These are phyloP conservation scores for Umbelopsis isabellina DNA, from an alignment of 192 early-diverging fungal genomes.

Conservation along the genomic window DNA sequence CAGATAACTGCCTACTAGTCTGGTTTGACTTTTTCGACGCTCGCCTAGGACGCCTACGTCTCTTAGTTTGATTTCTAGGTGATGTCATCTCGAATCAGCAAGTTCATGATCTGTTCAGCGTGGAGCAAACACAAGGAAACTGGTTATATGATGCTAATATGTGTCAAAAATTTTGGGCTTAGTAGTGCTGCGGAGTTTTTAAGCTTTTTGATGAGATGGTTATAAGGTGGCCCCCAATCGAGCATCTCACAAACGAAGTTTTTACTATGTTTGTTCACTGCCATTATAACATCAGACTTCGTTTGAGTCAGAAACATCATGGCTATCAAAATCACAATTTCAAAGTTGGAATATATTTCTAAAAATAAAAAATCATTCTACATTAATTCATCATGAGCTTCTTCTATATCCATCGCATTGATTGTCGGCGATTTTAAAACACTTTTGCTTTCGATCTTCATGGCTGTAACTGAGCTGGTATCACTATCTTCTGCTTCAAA, in stretches of 20 bases:
- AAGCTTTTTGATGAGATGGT: no score
- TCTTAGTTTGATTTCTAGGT: conserved; percentile 14
- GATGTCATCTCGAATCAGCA: conserved; percentile 5
- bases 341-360: no score
- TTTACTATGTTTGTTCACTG: no score
- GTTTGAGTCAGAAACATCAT: no score
- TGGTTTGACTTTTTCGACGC: background rate
- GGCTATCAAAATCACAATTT: no score
- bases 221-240: no score
- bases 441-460: background rate
- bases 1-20: background rate
- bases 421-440: background rate
- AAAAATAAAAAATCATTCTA: background rate
- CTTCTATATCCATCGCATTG: conserved; percentile 14
- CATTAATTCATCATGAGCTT: background rate
- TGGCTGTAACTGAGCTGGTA: conserved; percentile 7
- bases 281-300: no score
- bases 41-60: conserved; percentile 4
- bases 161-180: background rate
- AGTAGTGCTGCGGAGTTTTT: background rate
- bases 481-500: background rate
- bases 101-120: conserved; percentile 6
- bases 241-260: no score
- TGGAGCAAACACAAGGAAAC: background rate
- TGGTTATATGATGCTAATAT: background rate